Percentiles rank a stretch among this genome's conserved stretches.
phyloP scores from a whole-genome alignment of 179 eudicot species.

The Heliamphora pulchella region DNA sequence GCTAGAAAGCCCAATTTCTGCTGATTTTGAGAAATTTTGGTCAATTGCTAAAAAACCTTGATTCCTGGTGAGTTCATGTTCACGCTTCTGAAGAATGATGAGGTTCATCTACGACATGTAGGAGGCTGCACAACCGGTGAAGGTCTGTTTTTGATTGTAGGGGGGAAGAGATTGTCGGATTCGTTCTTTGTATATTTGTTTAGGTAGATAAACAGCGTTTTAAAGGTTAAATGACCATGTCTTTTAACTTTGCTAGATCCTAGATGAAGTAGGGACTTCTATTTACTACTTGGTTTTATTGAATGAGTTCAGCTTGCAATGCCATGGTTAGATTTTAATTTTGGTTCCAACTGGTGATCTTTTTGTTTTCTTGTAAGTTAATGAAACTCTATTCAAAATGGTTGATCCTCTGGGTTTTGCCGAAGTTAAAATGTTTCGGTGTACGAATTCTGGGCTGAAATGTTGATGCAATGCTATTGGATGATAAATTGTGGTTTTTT shows the following conservation, averaged over 20 bases:
- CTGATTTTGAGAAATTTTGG: conserved; percentile 42
- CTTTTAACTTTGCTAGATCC: too few relatives aligned
- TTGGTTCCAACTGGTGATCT: not conserved
- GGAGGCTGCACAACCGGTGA: not conserved
- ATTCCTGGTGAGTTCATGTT: conserved; percentile 31
- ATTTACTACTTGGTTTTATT: too few relatives aligned
- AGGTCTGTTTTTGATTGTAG: not conserved
- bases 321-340: not conserved
- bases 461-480: not conserved
- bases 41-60: conserved; percentile 39
- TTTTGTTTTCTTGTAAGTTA: not conserved
- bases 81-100: conserved; percentile 47
- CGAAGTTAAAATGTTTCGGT: not conserved
- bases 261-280: too few relatives aligned
- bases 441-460: not conserved
- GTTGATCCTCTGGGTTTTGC: not conserved
- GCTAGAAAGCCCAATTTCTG: conserved; percentile 25
- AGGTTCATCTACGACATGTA: not conserved
- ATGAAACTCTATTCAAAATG: not conserved
- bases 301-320: not conserved
- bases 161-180: too few relatives aligned
- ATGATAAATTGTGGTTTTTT: too few relatives aligned
- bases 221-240: too few relatives aligned
- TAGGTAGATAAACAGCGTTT: too few relatives aligned
- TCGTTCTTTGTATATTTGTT: too few relatives aligned